phyloP scores from a whole-genome alignment of 139 green algal species.

The Pleodorina starrii region DNA sequence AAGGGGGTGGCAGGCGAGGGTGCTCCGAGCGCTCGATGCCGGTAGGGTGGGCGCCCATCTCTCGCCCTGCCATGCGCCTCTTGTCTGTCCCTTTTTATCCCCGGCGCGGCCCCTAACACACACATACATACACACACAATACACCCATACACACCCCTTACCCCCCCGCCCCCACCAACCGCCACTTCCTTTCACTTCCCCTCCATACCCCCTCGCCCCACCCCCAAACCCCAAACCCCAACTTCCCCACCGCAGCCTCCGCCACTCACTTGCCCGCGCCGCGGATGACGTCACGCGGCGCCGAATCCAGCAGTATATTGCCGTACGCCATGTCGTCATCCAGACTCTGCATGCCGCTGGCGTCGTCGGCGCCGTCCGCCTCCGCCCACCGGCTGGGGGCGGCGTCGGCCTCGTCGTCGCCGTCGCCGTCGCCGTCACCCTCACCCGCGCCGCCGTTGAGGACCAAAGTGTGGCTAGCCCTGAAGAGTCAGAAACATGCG shows the following conservation, averaged over 20 bases:
- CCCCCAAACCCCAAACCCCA: neutral
- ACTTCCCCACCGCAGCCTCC: neutral
- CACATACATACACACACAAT: too few species aligned
- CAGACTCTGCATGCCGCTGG: neutral
- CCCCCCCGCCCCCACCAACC: too few species aligned
- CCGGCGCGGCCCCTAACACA: too few species aligned
- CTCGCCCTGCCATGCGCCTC: too few species aligned
- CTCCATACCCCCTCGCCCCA: too few species aligned
- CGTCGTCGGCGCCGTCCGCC: constrained; percentile 18
- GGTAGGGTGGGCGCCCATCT: too few species aligned
- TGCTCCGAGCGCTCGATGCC: too few species aligned
- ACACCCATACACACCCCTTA: too few species aligned
- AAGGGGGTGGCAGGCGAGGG: too few species aligned
- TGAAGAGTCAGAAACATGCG: too few species aligned
- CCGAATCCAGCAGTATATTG: constrained; percentile 2
- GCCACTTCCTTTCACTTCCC: too few species aligned
- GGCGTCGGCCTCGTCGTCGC: neutral
- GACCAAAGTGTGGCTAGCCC: neutral
- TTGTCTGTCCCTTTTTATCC: too few species aligned
- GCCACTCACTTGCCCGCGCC: neutral
- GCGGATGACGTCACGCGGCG: neutral
- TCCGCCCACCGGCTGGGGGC: constrained; percentile 22
- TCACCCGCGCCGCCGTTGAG: neutral
- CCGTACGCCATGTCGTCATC: constrained; percentile 1
- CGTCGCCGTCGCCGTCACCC: constrained; percentile 19